Evolutionary conservation across 371 early-diverging fungal genomes (phyloP), one percentile per base, ranked within the genome.

Genomic region (Sporodiniella umbellata): DNA sequence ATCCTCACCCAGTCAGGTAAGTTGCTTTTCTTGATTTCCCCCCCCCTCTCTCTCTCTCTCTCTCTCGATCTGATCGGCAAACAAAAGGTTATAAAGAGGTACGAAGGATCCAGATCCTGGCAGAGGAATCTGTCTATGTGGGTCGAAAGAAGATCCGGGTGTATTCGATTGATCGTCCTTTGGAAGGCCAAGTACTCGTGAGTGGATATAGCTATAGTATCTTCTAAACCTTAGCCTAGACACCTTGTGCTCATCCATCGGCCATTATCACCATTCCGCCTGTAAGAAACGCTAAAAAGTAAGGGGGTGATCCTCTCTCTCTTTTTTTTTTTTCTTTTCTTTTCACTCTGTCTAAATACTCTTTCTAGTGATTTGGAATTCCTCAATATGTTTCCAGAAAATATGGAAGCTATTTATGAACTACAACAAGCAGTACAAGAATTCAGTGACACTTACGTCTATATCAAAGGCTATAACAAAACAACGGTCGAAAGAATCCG

Each of bases 371-470:
- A 83, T 62, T 54, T 79, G 35, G 80, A 74, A n/a, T 83, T 83
- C 58, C 54, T 83, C 8, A 71, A 71, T 35, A 70, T 72, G 53
- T 75, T 80, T 37, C 69, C 79, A 23, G 77, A 79, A 48, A 75
- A 79, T 40, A 52, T 58, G n/a, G 66, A 72, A 23, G 70, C 80
- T 1, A 45, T 83, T 15, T 53, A 68, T 23, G 80, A 81, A 43
- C 62, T 80, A 45, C 67, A 70, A 52, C 53, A 56, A 23, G 63
- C 74, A 5, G 69, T 71, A 1, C 68, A 68, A n/a, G 80, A 83
- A 58, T 83, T 83, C 54, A 78, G 71, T 33, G 75, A 76, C 23
- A 76, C 81, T 1, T 83, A 81, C 62, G 79, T 83, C 2, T 83
- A 81, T 48, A 78, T 83, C 33, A 80, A 78, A 19, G 84, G 84